Conservation (phyloP, 345 rosid genomes). For the Euclidium syriacum region DNA sequence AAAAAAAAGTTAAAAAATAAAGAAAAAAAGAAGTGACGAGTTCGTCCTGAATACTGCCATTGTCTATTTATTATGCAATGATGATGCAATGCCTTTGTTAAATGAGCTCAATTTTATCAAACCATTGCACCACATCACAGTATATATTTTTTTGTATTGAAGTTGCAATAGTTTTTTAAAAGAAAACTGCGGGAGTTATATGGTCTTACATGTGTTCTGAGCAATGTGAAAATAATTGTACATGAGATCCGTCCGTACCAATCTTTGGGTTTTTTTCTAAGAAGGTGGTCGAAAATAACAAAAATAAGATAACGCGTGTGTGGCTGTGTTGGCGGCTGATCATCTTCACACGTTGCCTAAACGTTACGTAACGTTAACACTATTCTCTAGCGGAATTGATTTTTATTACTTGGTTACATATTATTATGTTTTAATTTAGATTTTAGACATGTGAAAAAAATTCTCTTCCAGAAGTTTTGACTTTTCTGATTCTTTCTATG, state of each 20-base stretch:
- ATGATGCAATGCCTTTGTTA: too few relatives aligned
- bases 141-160: too few relatives aligned
- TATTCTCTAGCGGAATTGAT: neutral
- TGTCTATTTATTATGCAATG: too few relatives aligned
- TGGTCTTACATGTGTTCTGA: neutral
- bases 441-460: slow-evolving; percentile 7
- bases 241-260: slow-evolving; percentile 26
- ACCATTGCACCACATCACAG: too few relatives aligned
- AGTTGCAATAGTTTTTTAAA: too few relatives aligned
- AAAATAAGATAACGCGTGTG: slow-evolving; percentile 24
- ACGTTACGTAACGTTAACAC: slow-evolving; percentile 18
- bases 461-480: slow-evolving; percentile 21
- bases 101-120: too few relatives aligned
- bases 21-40: too few relatives aligned
- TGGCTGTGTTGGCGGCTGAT: slow-evolving; percentile 35
- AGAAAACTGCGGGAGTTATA: too few relatives aligned
- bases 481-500: neutral
- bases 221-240: slow-evolving; percentile 22
- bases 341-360: slow-evolving; percentile 29
- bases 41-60: too few relatives aligned
- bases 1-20: too few relatives aligned
- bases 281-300: neutral
- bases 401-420: neutral
- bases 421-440: neutral
- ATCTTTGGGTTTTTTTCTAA: neutral